Evolutionary conservation across 495 filamentous ascomycete species (phyloP), one percentile per base, ranked within the genome.

Genomic region (Daldinia vernicosa): DNA sequence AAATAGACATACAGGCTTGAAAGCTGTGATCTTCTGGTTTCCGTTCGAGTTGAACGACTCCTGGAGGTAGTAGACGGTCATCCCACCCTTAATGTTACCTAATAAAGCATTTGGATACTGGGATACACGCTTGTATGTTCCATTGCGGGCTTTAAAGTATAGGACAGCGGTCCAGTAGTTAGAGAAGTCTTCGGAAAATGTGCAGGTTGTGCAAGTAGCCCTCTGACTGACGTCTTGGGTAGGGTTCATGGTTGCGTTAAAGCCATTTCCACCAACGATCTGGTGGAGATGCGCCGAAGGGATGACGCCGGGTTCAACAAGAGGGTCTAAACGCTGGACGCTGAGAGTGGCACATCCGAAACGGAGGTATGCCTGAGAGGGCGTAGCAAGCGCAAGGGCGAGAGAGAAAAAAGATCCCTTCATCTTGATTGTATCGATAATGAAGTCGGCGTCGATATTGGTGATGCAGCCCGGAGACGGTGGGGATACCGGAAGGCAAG

Each of bases 31-130:
- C 75, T 78, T 81, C 60, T 81, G 76, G 57, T 80, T 80, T 28
- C 80, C 81, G 43, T 80, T 81, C 33, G 78, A 75, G 66, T 63
- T 47, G 71, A 71, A 79, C 63, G 56, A 76, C 54, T 64, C 30
- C 52, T 80, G 78, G 56, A 81, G 76, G 56, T 83, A 82, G 65
- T 83, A 83, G 24, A 83, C 73, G 5, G 80, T 82, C 75, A 82
- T 80, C 9, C 81, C 81, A 17, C 81, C 81, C 58, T 78, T 75
- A 5, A 78, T 63, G 39, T 77, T 62, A 22, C 78, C 77, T 59
- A 80, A 40, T 28, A 82, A 74, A 22, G 76, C 74, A 27, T 83
- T 81, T 32, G 78, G 76, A 56, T 77, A 80, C 65, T 77, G 73
- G 30, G 67, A 66, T n/a, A 81, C 80, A 15, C 80, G 80, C 60